These are phyloP conservation scores for Coriaria nepalensis DNA, from an alignment of 306 rosid species.

Conservation along the genomic window DNA sequence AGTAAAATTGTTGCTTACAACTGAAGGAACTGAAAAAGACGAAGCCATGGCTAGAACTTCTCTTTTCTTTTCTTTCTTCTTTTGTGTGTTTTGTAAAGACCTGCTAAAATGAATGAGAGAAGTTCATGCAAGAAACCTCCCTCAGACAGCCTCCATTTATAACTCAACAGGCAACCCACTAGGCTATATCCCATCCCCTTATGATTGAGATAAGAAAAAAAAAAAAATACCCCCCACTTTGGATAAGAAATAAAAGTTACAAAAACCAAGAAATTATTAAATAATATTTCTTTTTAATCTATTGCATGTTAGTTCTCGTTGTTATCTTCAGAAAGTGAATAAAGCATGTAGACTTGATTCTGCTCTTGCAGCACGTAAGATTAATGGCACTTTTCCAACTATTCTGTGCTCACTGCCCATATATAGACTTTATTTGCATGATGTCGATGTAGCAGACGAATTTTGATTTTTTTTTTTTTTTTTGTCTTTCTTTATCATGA, in stretches of 20 bases:
- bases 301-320: constrained; percentile 9
- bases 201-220: constrained; percentile 13
- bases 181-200: constrained; percentile 6
- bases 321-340: constrained; percentile 21
- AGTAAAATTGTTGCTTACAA: constrained; percentile 26
- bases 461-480: no score
- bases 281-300: not conserved
- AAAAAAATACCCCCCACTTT: constrained; percentile 2
- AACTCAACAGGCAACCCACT: not conserved
- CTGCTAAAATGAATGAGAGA: constrained; percentile 18
- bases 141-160: constrained; percentile 37
- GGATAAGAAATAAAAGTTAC: constrained; percentile 31
- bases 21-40: constrained; percentile 68
- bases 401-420: no score
- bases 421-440: no score
- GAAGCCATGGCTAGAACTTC: constrained; percentile 59
- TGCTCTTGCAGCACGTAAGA: constrained; percentile 48
- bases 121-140: constrained; percentile 13
- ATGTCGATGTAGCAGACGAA: no score
- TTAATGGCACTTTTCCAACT: no score
- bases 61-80: not conserved
- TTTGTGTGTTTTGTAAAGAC: not conserved
- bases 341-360: constrained; percentile 39
- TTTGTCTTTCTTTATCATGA: no score
- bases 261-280: constrained; percentile 28